Percentiles rank a stretch among this genome's conserved stretches.
These are phyloP conservation scores for Ceratopteris richardii DNA, from an alignment of 75 land plant genomes.

Conservation along the genomic window DNA sequence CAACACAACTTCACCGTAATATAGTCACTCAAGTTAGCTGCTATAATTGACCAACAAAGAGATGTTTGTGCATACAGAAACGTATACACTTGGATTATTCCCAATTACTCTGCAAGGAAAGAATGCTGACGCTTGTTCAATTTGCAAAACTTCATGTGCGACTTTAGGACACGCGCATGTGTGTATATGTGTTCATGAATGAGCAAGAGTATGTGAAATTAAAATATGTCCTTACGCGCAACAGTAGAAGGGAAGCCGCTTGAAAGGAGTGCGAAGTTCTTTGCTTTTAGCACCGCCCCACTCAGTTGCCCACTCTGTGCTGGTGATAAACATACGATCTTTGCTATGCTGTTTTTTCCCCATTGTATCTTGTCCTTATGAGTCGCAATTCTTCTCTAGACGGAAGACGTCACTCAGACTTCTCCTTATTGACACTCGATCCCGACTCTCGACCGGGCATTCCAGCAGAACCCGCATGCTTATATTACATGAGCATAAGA, in stretches of 20 bases:
- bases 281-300: constrained; percentile 97
- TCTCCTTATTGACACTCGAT: too few relatives aligned
- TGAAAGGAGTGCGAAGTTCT: constrained; percentile 59
- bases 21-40: too few relatives aligned
- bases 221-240: constrained; percentile 79
- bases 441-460: too few relatives aligned
- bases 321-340: constrained; percentile 91
- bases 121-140: neutral
- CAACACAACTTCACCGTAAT: too few relatives aligned
- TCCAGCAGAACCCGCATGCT: too few relatives aligned
- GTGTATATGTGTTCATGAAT: neutral
- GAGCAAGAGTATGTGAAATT: too few relatives aligned
- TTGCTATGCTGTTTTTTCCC: constrained; percentile 99
- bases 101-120: neutral
- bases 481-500: too few relatives aligned
- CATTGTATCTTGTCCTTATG: constrained; percentile 43
- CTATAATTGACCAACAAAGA: too few relatives aligned
- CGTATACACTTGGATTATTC: constrained; percentile 3
- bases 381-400: too few relatives aligned
- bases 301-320: constrained; percentile 97
- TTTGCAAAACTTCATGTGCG: neutral
- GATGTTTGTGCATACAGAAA: too few relatives aligned
- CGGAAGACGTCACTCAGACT: too few relatives aligned
- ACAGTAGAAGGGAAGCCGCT: constrained; percentile 96
- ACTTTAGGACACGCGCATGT: neutral